Percentiles rank a stretch among this genome's conserved stretches.
These are phyloP conservation scores for Aegilops tauschii DNA, from an alignment of 176 grass and related monocot genomes.

Conservation along the genomic window DNA sequence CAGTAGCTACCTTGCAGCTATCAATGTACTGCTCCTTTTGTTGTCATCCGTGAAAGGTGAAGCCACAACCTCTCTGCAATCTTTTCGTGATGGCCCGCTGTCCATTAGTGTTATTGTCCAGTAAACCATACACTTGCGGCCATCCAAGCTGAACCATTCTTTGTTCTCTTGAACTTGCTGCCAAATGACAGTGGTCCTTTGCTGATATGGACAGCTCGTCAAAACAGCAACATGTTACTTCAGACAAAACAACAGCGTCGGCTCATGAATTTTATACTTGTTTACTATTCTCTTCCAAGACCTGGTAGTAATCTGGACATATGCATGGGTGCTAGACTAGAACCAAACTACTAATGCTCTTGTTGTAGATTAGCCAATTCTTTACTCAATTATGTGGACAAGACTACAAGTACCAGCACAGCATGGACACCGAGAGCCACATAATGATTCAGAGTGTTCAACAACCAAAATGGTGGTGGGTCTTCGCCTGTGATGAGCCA, in stretches of 20 bases:
- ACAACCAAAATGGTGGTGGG: slow-evolving; percentile 7
- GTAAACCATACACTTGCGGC: neutral
- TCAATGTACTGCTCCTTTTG: neutral
- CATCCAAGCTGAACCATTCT: neutral
- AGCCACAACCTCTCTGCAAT: neutral
- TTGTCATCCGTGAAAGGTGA: neutral
- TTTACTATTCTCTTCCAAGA: neutral
- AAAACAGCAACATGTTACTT: neutral
- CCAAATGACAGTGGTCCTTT: neutral
- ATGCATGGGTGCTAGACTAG: neutral
- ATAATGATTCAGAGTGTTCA: neutral
- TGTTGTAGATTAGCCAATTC: neutral
- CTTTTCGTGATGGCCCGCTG: neutral
- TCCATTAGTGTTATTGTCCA: neutral
- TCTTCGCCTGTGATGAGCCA: neutral
- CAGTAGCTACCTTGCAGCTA: neutral
- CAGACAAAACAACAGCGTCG: neutral
- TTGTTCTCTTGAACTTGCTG: neutral
- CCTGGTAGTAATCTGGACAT: neutral
- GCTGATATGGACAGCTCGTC: neutral
- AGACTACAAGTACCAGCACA: neutral
- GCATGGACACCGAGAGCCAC: neutral
- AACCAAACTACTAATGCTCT: neutral
- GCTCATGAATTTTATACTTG: neutral
- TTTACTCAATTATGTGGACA: neutral